These are phyloP conservation scores for Solanum chiquidenum DNA, from an alignment of 257 asterid genomes.

Conservation along the genomic window DNA sequence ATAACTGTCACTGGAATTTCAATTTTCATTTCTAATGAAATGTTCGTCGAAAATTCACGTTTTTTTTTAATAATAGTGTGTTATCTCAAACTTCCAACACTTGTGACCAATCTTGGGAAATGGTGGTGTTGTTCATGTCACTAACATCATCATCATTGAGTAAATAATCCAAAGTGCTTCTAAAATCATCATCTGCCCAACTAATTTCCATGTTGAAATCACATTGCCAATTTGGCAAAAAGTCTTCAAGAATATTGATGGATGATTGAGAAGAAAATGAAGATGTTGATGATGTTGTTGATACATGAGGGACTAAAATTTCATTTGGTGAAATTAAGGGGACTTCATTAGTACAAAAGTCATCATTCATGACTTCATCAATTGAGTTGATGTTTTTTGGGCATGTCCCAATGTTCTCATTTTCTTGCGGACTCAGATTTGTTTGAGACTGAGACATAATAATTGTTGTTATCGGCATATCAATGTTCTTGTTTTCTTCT, in stretches of 20 bases:
- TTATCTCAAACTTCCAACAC: constrained; percentile 7
- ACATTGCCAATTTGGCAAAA: constrained; percentile 18
- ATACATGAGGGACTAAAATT: constrained; percentile 21
- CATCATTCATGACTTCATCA: constrained; percentile 28
- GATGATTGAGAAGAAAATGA: constrained; percentile 21
- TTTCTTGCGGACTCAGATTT: background rate
- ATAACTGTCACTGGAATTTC: background rate
- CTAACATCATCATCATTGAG: constrained; percentile 5
- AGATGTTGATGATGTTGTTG: constrained; percentile 14
- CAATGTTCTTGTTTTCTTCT: background rate
- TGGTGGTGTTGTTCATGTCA: background rate
- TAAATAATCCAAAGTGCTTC: constrained; percentile 36
- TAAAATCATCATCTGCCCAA: constrained; percentile 49
- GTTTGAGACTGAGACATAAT: background rate
- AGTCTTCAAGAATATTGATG: constrained; percentile 15
- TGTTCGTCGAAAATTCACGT: background rate
- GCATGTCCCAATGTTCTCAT: background rate
- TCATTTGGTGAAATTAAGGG: constrained; percentile 61
- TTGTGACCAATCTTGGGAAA: constrained; percentile 4
- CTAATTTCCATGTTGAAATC: constrained; percentile 29
- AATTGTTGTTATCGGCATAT: background rate
- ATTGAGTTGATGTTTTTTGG: background rate
- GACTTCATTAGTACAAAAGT: constrained; percentile 18
- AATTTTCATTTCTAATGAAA: background rate
- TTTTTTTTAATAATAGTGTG: background rate